Base-by-base conservation (phyloP, 176 grass and related monocot genomes). In the Rhynchospora breviuscula region DNA sequence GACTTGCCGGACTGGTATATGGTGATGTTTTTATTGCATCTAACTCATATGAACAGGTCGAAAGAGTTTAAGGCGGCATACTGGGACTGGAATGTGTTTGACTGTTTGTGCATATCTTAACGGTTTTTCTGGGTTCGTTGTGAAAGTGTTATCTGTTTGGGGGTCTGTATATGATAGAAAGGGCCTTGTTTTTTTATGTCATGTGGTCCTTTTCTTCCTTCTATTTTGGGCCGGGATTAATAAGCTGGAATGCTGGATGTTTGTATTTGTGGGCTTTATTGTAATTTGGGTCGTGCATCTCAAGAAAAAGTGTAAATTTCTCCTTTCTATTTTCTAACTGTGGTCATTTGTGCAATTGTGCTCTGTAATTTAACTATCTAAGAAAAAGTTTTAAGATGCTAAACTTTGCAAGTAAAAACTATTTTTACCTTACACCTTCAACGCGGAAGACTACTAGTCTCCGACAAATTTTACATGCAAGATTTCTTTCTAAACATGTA, bases 1-100 rank as follows among this genome's bases (percentile, higher is more conserved):
- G 84, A 3, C 79, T 89, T 45, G 88, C 88, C 0, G 84, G 84
- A 3, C 58, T 89, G 8, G 35, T 89, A 40, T 82, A 89, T 25
- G 63, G 63, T 0, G 73, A 85, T 58, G 54, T 73, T 59, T 88
- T 81, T 49, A 84, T 88, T 25, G 81, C 78, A 63, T 80, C 78
- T 35, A 58, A 12, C 78, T 61, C 78, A 59, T 62, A 80, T 46
- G 78, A 80, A 47, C 57, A 40, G 18, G 78, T 80, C n/a, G 73
- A 54, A 18, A 67, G 65, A 67, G 69, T 74, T 9, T 74, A 35
- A 63, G 25, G 40, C 17, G 53, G n/a, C 15, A 59, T 63, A 10
- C 59, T 62, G 22, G 78, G 14, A 62, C 77, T 35, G 59, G 52
- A 62, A 80, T 35, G 35, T 80, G 23, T 35, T 58, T 59, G 31